phyloP scores from a whole-genome alignment of 2,329 filamentous ascomycete species.

The Microdochium trichocladiopsis region DNA sequence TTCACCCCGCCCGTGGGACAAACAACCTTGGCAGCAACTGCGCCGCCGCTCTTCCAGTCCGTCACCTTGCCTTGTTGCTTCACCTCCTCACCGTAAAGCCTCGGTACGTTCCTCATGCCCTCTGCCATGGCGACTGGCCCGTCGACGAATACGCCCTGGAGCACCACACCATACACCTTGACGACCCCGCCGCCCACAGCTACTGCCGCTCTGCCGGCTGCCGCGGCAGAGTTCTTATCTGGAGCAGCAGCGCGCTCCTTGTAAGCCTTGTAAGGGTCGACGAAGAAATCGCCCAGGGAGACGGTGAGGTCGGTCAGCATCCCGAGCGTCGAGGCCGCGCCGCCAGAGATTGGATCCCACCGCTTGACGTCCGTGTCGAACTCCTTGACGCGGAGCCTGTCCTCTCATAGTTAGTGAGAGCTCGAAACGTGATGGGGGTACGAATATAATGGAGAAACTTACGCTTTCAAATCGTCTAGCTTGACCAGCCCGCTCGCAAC shows the following conservation, averaged over 20 bases:
- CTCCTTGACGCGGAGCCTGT: neutral
- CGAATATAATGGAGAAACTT: neutral
- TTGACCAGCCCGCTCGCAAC: neutral
- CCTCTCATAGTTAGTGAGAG: neutral
- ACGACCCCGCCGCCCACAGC: slow-evolving; percentile 11
- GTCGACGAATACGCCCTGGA: slow-evolving; percentile 25
- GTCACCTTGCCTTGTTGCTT: slow-evolving; percentile 21
- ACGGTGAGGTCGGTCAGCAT: slow-evolving; percentile 6
- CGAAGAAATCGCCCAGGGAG: slow-evolving; percentile 5
- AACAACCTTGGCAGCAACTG: slow-evolving; percentile 18
- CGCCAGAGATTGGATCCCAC: slow-evolving; percentile 4
- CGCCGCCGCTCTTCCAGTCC: slow-evolving; percentile 22
- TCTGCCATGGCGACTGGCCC: slow-evolving; percentile 26
- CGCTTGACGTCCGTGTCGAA: slow-evolving; percentile 1
- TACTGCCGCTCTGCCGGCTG: slow-evolving; percentile 4
- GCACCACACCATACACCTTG: slow-evolving; percentile 14
- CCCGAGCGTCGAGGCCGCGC: slow-evolving; percentile 2
- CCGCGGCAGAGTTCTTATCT: neutral
- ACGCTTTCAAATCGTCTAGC: neutral
- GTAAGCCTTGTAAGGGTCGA: slow-evolving; percentile 7
- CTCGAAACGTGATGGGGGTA: neutral
- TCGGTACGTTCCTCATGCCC: slow-evolving; percentile 23
- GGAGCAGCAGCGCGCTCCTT: neutral
- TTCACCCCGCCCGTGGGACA: neutral
- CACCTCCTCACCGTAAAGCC: slow-evolving; percentile 26